Conservation (phyloP, 257 asterid genomes). For the Solanum tacnaense region DNA sequence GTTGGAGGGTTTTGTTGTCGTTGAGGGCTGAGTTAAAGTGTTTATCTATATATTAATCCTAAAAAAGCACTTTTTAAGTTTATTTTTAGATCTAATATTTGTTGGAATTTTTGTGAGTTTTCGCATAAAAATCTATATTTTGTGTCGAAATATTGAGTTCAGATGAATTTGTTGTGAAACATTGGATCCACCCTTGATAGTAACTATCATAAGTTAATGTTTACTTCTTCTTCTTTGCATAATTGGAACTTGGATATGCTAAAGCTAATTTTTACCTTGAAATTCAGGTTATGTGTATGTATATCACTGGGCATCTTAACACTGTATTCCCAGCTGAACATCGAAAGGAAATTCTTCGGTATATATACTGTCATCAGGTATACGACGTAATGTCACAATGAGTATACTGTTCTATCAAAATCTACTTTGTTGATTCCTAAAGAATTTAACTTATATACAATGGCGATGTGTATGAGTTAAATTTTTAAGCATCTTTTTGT, state of each 20-base stretch:
- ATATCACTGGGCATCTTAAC: slow-evolving; percentile 60
- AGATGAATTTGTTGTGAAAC: background rate
- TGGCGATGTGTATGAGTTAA: background rate
- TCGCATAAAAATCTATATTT: background rate
- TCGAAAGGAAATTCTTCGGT: slow-evolving; percentile 65
- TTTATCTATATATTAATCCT: background rate
- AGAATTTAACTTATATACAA: background rate
- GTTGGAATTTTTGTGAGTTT: background rate
- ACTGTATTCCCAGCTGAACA: slow-evolving; percentile 45
- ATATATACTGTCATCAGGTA: slow-evolving; percentile 66
- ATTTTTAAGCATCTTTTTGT: background rate
- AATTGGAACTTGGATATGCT: background rate
- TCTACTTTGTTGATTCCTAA: background rate
- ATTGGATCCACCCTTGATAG: background rate
- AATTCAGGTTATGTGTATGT: slow-evolving; percentile 48
- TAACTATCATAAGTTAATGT: background rate
- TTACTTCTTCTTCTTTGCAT: background rate
- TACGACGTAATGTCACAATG: background rate
- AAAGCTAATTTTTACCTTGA: background rate
- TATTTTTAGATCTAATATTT: background rate
- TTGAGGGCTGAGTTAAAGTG: background rate
- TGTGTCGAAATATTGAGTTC: background rate
- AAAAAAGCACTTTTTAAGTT: background rate
- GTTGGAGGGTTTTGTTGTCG: background rate
- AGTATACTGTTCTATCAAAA: background rate